Evolutionary conservation across 192 early-diverging fungal genomes (phyloP), one percentile per base, ranked within the genome.

Genomic region (Jimgerdemannia flammicorona): DNA sequence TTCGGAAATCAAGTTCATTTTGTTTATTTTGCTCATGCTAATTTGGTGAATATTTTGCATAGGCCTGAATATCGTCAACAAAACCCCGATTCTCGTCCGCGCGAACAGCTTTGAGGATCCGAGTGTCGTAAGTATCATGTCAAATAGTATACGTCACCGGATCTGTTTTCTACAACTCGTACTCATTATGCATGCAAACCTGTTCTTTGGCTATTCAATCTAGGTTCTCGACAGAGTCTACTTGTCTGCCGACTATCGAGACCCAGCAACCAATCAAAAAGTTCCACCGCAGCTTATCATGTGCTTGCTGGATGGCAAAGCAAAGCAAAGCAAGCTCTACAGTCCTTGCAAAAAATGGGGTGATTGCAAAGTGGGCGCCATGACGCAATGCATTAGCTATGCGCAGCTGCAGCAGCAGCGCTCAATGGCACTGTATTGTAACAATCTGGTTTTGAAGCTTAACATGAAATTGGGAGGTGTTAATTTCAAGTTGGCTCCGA

Each of bases 381-480:
- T 68, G 9, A 68, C 67, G 67, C 67, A 68, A 18, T 68, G 67
- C 67, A 18, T 68, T 7, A 68, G 94, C 74, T 85, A 89, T 18
- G 94, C 90, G 79, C 90, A 96, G 72, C 86, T 94, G 77, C 86
- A 86, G 77, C 77, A 84, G 49, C 29, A 59, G 14, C 49, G 49
- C 29, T 84, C 93, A 20, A 96, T 92, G 79, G 78, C 90, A 59
- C 95, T 96, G 85, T 97, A 96, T 80, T 95, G 92, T 73, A 93
- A 93, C 14, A 97, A 95, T 75, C 86, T 98, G 65, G 91, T 90
- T 59, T 84, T 98, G 43, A 98, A 98, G 85, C 90, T 98, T 76
- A 98, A 98, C 76, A 84, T 89, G 42, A 95, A 97, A 87, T 85
- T 97, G 9, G 93, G 95, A 71, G 95, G 95, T 63, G 91, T 90